phyloP scores from a whole-genome alignment of 2,329 filamentous ascomycete genomes.

The Penicillium oxalicum region DNA sequence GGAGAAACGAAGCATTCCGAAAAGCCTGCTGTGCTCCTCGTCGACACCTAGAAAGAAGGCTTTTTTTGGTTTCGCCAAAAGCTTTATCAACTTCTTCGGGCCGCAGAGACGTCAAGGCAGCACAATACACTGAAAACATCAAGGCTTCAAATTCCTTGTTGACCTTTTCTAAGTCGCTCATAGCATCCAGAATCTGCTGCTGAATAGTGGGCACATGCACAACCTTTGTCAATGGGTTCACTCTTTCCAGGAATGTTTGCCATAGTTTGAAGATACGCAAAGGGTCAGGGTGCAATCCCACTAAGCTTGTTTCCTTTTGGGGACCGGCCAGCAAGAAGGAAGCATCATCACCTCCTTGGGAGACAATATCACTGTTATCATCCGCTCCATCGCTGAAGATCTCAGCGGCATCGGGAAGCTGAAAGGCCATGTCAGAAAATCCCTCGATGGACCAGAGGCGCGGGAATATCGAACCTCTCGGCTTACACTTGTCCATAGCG shows the following conservation, averaged over 20 bases:
- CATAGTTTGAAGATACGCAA: conserved; percentile 22
- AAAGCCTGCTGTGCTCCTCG: conserved; percentile 16
- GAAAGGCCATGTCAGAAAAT: not conserved
- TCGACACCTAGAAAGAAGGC: conserved; percentile 12
- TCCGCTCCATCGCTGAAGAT: conserved; percentile 12
- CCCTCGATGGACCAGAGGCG: not conserved
- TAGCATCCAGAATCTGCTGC: conserved; percentile 22
- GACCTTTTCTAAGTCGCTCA: conserved; percentile 13
- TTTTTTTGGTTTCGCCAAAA: conserved; percentile 18
- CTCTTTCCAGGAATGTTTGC: conserved; percentile 24
- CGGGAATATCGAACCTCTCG: conserved; percentile 11
- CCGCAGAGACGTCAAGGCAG: conserved; percentile 37
- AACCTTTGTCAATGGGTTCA: conserved; percentile 67
- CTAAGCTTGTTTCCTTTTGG: not conserved
- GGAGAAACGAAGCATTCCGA: conserved; percentile 30
- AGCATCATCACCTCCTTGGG: conserved; percentile 10
- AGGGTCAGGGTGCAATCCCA: conserved; percentile 14
- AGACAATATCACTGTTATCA: conserved; percentile 4
- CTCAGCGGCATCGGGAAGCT: conserved; percentile 20
- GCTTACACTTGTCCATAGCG: conserved; percentile 19
- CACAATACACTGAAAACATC: conserved; percentile 61
- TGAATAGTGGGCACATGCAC: conserved; percentile 56
- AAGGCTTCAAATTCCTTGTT: conserved; percentile 49
- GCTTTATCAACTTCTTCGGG: conserved; percentile 14
- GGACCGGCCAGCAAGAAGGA: conserved; percentile 10